Percentiles rank a stretch among this genome's conserved stretches.
Conservation (phyloP, 352 stramenopile genomes). For the Phytophthora kernoviae region DNA sequence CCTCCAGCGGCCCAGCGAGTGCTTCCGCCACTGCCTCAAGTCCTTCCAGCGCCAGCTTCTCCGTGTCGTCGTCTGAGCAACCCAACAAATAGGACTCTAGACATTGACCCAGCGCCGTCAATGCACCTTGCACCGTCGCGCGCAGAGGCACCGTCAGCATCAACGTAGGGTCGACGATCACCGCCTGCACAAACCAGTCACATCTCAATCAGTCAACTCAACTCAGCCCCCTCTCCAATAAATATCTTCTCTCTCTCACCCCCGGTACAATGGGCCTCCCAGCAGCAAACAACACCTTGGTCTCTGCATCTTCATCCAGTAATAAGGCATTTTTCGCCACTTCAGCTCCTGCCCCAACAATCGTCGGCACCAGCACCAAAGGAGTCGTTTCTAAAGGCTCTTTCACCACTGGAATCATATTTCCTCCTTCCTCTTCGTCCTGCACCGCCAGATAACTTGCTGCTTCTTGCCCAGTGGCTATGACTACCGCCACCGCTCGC, state of each 20-base stretch:
- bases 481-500: conserved; percentile 54
- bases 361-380: conserved; percentile 66
- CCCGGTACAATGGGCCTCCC: conserved; percentile 48
- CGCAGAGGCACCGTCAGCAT: conserved; percentile 63
- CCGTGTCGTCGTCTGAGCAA: conserved; percentile 42
- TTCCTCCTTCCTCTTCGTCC: conserved; percentile 17
- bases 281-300: conserved; percentile 53
- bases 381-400: conserved; percentile 28
- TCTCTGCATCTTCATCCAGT: conserved; percentile 68
- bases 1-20: conserved; percentile 55
- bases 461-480: conserved; percentile 50
- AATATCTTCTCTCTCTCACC: conserved; percentile 8
- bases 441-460: conserved; percentile 30
- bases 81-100: conserved; percentile 76
- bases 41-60: conserved; percentile 60
- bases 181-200: too few relatives aligned
- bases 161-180: conserved; percentile 74
- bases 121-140: conserved; percentile 56
- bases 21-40: conserved; percentile 58
- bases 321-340: conserved; percentile 56
- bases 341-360: conserved; percentile 58
- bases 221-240: neutral
- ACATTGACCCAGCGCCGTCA: conserved; percentile 73
- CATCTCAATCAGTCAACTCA: neutral
- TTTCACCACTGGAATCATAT: conserved; percentile 11